Base-by-base conservation (phyloP, 805 yeast genomes). In the Teunomyces stri region DNA sequence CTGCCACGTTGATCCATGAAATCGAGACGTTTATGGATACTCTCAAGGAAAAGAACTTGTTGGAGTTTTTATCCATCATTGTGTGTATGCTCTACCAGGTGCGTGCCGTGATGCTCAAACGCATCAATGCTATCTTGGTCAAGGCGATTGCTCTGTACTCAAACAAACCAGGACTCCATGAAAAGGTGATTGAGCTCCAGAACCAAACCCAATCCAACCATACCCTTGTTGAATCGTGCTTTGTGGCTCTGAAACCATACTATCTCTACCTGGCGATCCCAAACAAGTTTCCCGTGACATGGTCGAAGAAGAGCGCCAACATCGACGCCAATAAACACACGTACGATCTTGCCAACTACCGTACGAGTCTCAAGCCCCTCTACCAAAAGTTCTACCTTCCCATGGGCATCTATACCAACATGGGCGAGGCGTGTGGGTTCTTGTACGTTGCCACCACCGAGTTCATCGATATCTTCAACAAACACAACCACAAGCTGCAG, bases 361-460 rank as follows among this genome's bases (percentile, higher is more conserved):
- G 46, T 30, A 44, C 45, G 13, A 50, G 47, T 46, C 39, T 66
- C 28, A 49, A 44, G 7, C 73, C 73, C 2, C 50, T 54, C 0
- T 39, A 52, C 3, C 64, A 61, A 36, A 45, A 50, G 16, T 71
- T 58, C 50, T 72, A 62, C 48, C 52, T 72, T 27, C 77, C 77
- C 0, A 49, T 72, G 38, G 75, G 75, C 2, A 49, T 59, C 7
- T 67, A 70, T 46, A 59, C 75, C 12, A 63, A 61, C 31, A 47
- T 72, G 22, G 53, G 55, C 7, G 76, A 72, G 49, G 59, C 64
- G 7, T 52, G 60, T 30, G 65, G 67, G 10, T 61, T 68, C 35
- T 54, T 70, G 47, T 62, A 50, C 50, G 51, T 60, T 25, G 59
- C 68, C 42, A 49, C 66, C 22, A 55, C 59, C 27, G 77, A 70